Base-by-base conservation (phyloP, 2,329 filamentous ascomycete genomes). In the Monosporascus cannonballus region DNA sequence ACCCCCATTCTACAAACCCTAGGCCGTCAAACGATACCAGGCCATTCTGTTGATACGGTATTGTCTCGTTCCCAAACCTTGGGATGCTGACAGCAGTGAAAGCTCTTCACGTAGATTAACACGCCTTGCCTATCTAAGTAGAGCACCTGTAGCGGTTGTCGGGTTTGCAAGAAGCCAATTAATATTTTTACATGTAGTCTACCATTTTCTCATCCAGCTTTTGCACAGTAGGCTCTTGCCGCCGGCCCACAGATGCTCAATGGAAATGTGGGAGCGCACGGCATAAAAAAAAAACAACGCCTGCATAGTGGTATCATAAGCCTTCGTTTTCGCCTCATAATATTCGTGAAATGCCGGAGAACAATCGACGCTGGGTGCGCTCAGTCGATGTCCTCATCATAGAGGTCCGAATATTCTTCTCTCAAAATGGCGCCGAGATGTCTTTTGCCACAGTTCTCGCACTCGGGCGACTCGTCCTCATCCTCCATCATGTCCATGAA, bases 351-450 rank as follows among this genome's bases (percentile, higher is more conserved):
- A 27, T 25, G 42, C 11, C 14, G n/a, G 3, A 46, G 25, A 4
- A 46, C 22, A 46, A 46, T 22, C 9, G 24, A 46, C 17, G 24
- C 11, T 7, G 5, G 30, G 42, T n/a, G 42, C 24, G 25, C 17
- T 9, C 11, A 25, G n/a, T n/a, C 42, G 14, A 44, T 44, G 22
- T 27, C 42, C 15, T 64, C 63, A 27, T 62, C 61, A 27, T 56
- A 61, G 34, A 64, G 54, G 48, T 66, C 65, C 61, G 67, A 61
- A 48, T 66, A 47, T 22, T 66, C 61, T 1, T 63, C 54, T 3
- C 62, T 55, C 5, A 59, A 58, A 22, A 68, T 63, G 3, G 65
- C 64, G 30, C 65, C 66, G 2, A 61, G 63, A 51, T 67, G 66
- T 7, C 53, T 49, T 46, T 64, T 53, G 41, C 65, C 65, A 50